Base-by-base conservation (phyloP, 2,329 filamentous ascomycete genomes). In the Chalara sp. region DNA sequence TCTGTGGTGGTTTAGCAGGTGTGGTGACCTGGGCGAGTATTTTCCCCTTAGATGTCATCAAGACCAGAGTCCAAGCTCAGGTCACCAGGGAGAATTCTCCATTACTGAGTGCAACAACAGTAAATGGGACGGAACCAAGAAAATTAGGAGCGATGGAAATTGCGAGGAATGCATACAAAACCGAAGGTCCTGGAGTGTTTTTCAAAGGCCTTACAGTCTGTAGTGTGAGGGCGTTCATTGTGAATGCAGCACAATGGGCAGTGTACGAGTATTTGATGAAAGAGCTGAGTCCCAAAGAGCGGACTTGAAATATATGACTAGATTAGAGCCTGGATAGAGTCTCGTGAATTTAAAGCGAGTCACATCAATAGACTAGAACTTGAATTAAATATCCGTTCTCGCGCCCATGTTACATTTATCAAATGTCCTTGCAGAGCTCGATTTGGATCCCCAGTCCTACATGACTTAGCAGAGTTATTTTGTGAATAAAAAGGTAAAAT, bases 231-330 rank as follows among this genome's bases (percentile, higher is more conserved):
- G 92, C 92, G 0, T 96, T 97, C 66, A 73, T 95, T 48, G 92
- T 96, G 39, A 96, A 96, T 71, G 91, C 92, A 2, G 86, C 89
- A n/a, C 76, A 90, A 72, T 97, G 91, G 91, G 86, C 86, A 29
- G 81, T 89, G 5, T 96, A 96, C 65, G 91, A 96, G 70, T 89
- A 86, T 83, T 80, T 89, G 62, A 92, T 96, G 86, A 64, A 67
- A 30, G 73, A 79, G 61, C 63, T 84, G 28, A 53, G 58, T 21
- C 3, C 21, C 21, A 21, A 21, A 21, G 21, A 21, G 21, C 21
- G 21, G 21, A 21, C 21, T 21, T 21, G 21, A 21, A 21, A 21
- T 21, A 21, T 21, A 21, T 21, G 21, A 21, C 21, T 21, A 21
- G 21, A 21, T 21, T 21, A 21, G 21, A 21, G 21, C 21, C 3